phyloP scores from a whole-genome alignment of 148 eudicot genomes.

The Vaccinium macrocarpon region DNA sequence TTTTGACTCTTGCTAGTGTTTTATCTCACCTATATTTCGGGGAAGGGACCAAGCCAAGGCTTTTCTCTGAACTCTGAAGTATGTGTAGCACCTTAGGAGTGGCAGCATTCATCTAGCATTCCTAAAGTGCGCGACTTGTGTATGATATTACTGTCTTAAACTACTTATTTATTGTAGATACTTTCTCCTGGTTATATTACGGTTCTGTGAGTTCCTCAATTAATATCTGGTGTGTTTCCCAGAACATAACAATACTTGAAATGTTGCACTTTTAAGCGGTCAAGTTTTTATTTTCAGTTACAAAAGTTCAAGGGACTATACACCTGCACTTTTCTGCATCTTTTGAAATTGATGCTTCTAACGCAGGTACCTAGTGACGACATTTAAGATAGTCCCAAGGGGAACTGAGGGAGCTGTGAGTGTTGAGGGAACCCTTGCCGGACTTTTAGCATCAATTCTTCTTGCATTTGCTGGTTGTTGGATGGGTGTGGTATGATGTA shows the following conservation, averaged over 20 bases:
- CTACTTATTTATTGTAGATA: background rate
- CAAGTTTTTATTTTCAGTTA: background rate
- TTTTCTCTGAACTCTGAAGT: background rate
- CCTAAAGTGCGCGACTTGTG: background rate
- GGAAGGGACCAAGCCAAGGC: background rate
- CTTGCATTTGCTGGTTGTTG: slow-evolving; percentile 69
- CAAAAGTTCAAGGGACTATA: background rate
- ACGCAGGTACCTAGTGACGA: slow-evolving; percentile 81
- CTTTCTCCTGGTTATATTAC: background rate
- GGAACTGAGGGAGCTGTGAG: slow-evolving; percentile 99
- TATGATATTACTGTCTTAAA: background rate
- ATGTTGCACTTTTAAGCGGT: background rate
- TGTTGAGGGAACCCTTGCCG: slow-evolving; percentile 87
- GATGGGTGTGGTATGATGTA: slow-evolving; percentile 54
- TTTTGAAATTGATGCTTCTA: slow-evolving; percentile 12
- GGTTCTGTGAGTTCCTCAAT: background rate
- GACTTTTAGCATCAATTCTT: slow-evolving; percentile 69
- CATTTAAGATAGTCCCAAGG: slow-evolving; percentile 84
- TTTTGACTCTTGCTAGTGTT: background rate
- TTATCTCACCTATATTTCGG: background rate
- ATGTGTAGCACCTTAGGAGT: background rate
- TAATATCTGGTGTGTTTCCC: background rate
- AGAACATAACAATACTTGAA: background rate
- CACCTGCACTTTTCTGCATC: background rate
- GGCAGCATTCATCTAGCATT: background rate